These are phyloP conservation scores for Penicillium antarcticum DNA, from an alignment of 495 filamentous ascomycete genomes.

Conservation along the genomic window DNA sequence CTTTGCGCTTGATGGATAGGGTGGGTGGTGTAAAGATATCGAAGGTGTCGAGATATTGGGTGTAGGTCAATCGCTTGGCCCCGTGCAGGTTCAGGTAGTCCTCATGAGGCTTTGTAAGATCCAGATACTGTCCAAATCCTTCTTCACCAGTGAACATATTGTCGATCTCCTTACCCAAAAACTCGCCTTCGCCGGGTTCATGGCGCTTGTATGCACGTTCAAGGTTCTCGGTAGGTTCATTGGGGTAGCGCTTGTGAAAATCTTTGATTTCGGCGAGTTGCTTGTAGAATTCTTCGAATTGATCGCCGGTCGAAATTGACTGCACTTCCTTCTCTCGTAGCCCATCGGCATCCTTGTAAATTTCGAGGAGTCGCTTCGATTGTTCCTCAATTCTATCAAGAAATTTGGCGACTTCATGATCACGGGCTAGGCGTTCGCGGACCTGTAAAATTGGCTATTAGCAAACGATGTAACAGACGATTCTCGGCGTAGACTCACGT, in stretches of 20 bases:
- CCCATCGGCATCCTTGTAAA: constrained; percentile 78
- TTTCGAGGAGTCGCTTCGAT: constrained; percentile 72
- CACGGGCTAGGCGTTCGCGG: constrained; percentile 76
- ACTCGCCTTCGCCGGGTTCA: constrained; percentile 63
- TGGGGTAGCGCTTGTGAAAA: constrained; percentile 87
- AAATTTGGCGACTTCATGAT: constrained; percentile 89
- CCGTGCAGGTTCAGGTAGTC: constrained; percentile 84
- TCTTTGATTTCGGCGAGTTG: constrained; percentile 76
- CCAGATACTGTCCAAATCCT: constrained; percentile 83
- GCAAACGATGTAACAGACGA: constrained; percentile 4
- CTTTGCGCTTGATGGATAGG: constrained; percentile 64
- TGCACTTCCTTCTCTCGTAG: constrained; percentile 75
- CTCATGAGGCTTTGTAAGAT: constrained; percentile 80
- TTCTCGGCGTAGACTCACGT: constrained; percentile 52
- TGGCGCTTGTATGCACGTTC: constrained; percentile 85
- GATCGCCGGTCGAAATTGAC: constrained; percentile 78
- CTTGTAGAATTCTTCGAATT: constrained; percentile 89
- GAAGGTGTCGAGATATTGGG: constrained; percentile 88
- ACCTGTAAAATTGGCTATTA: constrained; percentile 54
- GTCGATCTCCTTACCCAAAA: constrained; percentile 65
- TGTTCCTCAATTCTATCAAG: constrained; percentile 82
- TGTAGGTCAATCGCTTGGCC: constrained; percentile 77
- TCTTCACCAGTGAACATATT: constrained; percentile 96
- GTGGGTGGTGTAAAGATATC: constrained; percentile 76
- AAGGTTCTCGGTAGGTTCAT: constrained; percentile 91